Percentiles rank a stretch among this genome's conserved stretches.
These are phyloP conservation scores for Voacanga thouarsii DNA, from an alignment of 257 asterid genomes.

Conservation along the genomic window DNA sequence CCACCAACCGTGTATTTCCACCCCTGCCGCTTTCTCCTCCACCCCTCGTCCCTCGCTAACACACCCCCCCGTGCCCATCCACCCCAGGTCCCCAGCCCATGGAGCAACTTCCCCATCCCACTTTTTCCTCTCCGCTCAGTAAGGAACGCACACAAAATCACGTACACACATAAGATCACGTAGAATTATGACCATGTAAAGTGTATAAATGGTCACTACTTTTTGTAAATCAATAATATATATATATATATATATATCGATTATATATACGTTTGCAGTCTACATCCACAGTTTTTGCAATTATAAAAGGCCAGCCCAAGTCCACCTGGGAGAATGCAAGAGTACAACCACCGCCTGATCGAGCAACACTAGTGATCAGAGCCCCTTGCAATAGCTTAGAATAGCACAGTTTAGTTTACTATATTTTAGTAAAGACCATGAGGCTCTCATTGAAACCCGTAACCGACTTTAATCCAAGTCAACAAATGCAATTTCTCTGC, in stretches of 20 bases:
- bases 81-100: neutral
- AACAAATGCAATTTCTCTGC: slow-evolving; percentile 4
- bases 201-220: neutral
- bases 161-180: neutral
- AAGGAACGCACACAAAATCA: neutral
- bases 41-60: neutral
- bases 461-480: slow-evolving; percentile 24
- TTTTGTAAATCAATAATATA: neutral
- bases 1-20: slow-evolving; percentile 12
- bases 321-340: neutral
- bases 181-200: neutral
- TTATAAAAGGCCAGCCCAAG: slow-evolving; percentile 33
- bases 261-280: neutral
- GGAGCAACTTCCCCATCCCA: neutral
- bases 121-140: neutral
- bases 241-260: neutral
- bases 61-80: neutral
- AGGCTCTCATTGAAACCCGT: slow-evolving; percentile 30
- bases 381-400: neutral
- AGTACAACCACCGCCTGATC: neutral
- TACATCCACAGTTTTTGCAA: slow-evolving; percentile 19
- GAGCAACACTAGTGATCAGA: neutral
- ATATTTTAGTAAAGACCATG: slow-evolving; percentile 30
- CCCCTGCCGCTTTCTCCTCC: neutral
- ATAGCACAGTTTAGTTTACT: neutral